Conservation (phyloP, 495 filamentous ascomycete genomes). For the Aspergillus heteromorphus region DNA sequence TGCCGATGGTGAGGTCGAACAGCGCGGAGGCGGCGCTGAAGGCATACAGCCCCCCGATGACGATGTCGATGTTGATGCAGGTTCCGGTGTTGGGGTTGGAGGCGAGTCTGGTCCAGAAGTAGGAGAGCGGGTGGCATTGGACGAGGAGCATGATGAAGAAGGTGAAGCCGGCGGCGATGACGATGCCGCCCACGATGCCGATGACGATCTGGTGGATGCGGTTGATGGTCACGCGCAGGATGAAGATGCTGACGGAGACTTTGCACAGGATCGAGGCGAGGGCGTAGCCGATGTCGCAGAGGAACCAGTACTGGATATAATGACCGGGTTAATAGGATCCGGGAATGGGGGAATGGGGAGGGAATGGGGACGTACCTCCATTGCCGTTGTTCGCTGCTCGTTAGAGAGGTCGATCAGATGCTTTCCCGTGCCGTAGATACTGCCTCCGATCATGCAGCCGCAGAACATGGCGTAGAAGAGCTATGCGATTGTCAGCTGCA, state of each 20-base stretch:
- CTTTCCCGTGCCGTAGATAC: constrained; percentile 16
- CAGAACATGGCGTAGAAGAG: constrained; percentile 16
- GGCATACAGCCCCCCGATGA: constrained; percentile 13
- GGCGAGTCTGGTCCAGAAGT: constrained; percentile 1
- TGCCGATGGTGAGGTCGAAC: constrained; percentile 21
- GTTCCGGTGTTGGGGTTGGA: constrained; percentile 7
- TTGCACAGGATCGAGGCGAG: constrained; percentile 6
- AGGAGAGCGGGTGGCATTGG: constrained; percentile 5
- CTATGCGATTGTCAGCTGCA: not conserved
- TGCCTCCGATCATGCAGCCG: constrained; percentile 16
- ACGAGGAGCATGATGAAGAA: constrained; percentile 5
- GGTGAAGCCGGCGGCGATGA: not conserved
- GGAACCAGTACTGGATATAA: constrained; percentile 7
- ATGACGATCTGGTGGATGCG: constrained; percentile 1
- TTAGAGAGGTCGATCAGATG: constrained; percentile 6
- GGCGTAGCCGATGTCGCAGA: constrained; percentile 4
- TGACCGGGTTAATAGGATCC: not conserved
- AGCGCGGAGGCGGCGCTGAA: constrained; percentile 20
- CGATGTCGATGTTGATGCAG: constrained; percentile 9
- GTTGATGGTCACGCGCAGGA: constrained; percentile 5
- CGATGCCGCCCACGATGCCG: not conserved
- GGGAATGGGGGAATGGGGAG: not conserved
- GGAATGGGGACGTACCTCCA: constrained; percentile 10
- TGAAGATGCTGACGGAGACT: constrained; percentile 7
- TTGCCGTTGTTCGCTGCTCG: constrained; percentile 12